Evolutionary conservation across 352 stramenopile genomes (phyloP).

Genomic region (Phytophthora pini): DNA sequence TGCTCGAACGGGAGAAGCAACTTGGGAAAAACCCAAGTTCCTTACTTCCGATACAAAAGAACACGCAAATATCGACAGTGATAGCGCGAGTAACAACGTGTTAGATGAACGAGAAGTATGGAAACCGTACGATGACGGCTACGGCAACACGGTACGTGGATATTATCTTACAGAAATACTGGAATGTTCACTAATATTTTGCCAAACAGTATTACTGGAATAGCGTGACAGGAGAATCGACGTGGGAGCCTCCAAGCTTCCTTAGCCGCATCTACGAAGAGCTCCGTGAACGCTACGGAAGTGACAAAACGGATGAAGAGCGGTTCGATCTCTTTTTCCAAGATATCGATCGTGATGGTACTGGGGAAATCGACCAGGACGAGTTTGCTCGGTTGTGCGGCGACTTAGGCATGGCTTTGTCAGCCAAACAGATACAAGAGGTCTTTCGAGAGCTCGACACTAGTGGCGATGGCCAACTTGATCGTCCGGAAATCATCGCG

Average conservation of each 20-base stretch:
- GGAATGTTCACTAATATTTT: not conserved
- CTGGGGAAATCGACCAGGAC: slow-evolving; percentile 65
- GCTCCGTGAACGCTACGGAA: slow-evolving; percentile 55
- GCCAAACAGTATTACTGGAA: slow-evolving; percentile 77
- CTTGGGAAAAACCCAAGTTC: slow-evolving; percentile 58
- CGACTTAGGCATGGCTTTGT: slow-evolving; percentile 73
- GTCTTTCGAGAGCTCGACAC: slow-evolving; percentile 71
- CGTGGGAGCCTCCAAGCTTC: slow-evolving; percentile 64
- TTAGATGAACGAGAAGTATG: slow-evolving; percentile 41
- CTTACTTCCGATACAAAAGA: slow-evolving; percentile 3
- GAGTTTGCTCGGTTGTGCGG: slow-evolving; percentile 72
- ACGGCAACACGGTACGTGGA: slow-evolving; percentile 60
- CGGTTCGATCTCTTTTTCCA: slow-evolving; percentile 73
- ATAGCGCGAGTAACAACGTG: slow-evolving; percentile 13
- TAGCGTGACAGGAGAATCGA: slow-evolving; percentile 62
- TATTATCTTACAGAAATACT: no score
- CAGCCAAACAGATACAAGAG: slow-evolving; percentile 55
- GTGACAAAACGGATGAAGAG: slow-evolving; percentile 58
- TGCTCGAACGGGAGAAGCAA: slow-evolving; percentile 61
- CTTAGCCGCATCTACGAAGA: slow-evolving; percentile 65
- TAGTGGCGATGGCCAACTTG: slow-evolving; percentile 66
- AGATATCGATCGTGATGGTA: slow-evolving; percentile 67
- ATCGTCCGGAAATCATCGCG: slow-evolving; percentile 59
- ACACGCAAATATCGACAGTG: not conserved
- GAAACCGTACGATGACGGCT: slow-evolving; percentile 64